These are phyloP conservation scores for Viridothelium virens DNA, from an alignment of 495 filamentous ascomycete genomes.

Conservation along the genomic window DNA sequence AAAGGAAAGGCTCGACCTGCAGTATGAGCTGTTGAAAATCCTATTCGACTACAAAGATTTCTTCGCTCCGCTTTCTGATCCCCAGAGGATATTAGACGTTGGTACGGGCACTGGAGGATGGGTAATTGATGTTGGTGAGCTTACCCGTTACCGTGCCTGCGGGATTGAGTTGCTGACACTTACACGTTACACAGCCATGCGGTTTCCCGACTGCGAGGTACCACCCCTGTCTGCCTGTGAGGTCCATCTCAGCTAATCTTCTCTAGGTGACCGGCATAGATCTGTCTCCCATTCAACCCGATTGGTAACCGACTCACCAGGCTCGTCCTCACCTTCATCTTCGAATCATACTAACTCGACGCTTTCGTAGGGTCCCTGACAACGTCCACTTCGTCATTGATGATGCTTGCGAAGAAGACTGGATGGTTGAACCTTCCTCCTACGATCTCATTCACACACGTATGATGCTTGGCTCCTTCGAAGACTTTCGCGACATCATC, in stretches of 20 bases:
- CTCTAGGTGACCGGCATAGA: constrained; percentile 31
- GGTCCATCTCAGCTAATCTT: background rate
- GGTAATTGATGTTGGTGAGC: constrained; percentile 33
- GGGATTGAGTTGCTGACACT: background rate
- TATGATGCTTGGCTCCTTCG: constrained; percentile 28
- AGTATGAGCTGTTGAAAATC: constrained; percentile 31
- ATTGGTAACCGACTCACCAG: constrained; percentile 22
- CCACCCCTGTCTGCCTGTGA: background rate
- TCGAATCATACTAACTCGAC: background rate
- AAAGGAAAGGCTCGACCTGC: constrained; percentile 29
- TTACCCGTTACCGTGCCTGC: background rate
- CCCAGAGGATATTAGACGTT: constrained; percentile 29
- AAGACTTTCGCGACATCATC: constrained; percentile 32
- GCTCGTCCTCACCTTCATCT: background rate
- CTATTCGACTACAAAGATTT: constrained; percentile 27
- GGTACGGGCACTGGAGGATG: constrained; percentile 33
- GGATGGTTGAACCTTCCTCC: constrained; percentile 25
- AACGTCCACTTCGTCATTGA: constrained; percentile 35
- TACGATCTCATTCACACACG: constrained; percentile 33
- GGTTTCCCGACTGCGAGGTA: constrained; percentile 12
- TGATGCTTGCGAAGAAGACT: constrained; percentile 33
- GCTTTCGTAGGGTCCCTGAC: constrained; percentile 22
- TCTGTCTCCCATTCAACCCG: constrained; percentile 32
- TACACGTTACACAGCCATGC: constrained; percentile 1
- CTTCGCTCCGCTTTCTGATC: constrained; percentile 28